phyloP scores from a whole-genome alignment of 202 grass and related monocot species.

The Carex arenaria region DNA sequence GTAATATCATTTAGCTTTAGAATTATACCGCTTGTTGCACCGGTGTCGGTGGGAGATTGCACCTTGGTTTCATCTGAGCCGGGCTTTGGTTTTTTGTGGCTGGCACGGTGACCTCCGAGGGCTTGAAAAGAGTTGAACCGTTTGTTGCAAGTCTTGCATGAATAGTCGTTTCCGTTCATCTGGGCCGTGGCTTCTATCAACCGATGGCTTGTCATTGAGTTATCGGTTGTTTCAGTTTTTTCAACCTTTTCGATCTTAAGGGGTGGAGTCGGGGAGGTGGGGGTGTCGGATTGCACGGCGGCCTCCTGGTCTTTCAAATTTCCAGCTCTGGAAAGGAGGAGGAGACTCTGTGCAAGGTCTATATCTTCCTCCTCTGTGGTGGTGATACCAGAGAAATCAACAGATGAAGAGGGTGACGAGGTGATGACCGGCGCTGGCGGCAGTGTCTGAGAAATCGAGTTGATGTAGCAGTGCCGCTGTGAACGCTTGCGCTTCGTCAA shows the following conservation, averaged over 20 bases:
- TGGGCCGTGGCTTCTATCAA: conserved; percentile 34
- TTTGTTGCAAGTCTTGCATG: conserved; percentile 85
- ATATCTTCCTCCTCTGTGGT: conserved; percentile 73
- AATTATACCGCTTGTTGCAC: background rate
- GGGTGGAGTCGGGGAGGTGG: background rate
- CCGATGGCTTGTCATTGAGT: conserved; percentile 47
- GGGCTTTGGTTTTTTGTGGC: conserved; percentile 78
- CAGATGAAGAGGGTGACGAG: conserved; percentile 37
- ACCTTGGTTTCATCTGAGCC: background rate
- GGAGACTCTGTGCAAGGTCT: conserved; percentile 80
- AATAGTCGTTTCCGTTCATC: conserved; percentile 37
- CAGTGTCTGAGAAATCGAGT: background rate
- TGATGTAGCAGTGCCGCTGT: conserved; percentile 37
- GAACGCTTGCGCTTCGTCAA: conserved; percentile 61
- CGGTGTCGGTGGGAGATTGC: background rate
- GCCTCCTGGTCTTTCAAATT: background rate
- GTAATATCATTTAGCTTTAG: background rate
- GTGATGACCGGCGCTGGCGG: background rate
- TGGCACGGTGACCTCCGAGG: conserved; percentile 89
- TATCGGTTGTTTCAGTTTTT: conserved; percentile 6
- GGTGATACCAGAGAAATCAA: conserved; percentile 24
- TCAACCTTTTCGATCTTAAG: background rate
- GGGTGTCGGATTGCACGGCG: background rate
- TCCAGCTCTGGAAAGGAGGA: conserved; percentile 67
- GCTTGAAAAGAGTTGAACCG: conserved; percentile 83